Evolutionary conservation across 306 rosid genomes (phyloP).

Genomic region (Sechiopsis laciniata): DNA sequence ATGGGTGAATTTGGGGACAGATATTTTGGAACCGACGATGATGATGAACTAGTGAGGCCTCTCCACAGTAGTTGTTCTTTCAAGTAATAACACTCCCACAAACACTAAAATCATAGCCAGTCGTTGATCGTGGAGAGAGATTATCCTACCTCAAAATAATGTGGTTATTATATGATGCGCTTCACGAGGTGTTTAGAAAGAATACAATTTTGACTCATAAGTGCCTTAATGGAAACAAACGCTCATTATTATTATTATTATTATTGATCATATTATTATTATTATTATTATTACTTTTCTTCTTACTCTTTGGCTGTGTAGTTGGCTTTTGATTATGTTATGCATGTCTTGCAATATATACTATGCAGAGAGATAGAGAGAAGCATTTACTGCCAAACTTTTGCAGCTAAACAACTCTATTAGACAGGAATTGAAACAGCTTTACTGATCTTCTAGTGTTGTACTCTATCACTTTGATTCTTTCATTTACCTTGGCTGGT

Average conservation of each 20-base stretch:
- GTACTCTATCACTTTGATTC: neutral
- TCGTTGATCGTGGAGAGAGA: conserved; percentile 13
- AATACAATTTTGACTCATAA: conserved; percentile 18
- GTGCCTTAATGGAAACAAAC: conserved; percentile 18
- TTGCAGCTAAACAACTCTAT: neutral
- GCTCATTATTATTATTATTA: conserved; percentile 4
- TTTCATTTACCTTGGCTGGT: neutral
- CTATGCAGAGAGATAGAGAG: neutral
- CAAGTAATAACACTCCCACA: conserved; percentile 17
- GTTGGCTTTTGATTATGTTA: neutral
- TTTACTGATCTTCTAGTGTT: neutral
- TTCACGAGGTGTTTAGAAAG: conserved; percentile 7
- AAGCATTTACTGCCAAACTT: neutral
- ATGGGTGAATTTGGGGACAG: conserved; percentile 99
- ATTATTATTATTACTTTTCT: neutral
- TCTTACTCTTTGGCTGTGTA: conserved; percentile 6
- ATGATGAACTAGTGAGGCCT: conserved; percentile 51
- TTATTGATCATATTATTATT: no score
- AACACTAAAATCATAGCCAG: conserved; percentile 16
- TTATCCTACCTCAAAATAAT: conserved; percentile 16
- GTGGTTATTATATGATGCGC: conserved; percentile 13
- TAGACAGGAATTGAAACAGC: neutral
- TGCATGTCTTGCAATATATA: conserved; percentile 12
- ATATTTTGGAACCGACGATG: conserved; percentile 96
- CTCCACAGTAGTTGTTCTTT: conserved; percentile 36